Conservation (phyloP, 2,329 filamentous ascomycete genomes). For the Pseudocercospora cruenta region DNA sequence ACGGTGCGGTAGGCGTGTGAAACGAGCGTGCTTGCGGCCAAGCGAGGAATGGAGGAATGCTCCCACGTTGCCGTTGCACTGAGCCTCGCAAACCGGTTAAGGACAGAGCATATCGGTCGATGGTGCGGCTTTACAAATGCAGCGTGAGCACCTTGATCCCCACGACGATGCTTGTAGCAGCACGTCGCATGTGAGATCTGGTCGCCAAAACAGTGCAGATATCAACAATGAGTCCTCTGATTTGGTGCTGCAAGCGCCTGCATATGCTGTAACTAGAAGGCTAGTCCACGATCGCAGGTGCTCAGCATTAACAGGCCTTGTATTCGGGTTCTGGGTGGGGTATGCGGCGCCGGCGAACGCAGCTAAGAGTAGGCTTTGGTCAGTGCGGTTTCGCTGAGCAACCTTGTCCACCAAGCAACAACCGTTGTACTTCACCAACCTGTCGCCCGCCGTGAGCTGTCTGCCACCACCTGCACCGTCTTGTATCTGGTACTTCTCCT, state of each 20-base stretch:
- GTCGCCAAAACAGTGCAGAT: neutral
- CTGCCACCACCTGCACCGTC: neutral
- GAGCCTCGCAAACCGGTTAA: neutral
- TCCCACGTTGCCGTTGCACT: neutral
- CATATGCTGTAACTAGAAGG: neutral
- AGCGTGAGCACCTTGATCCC: neutral
- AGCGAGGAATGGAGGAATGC: neutral
- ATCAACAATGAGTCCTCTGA: slow-evolving; percentile 1
- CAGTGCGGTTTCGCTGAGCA: neutral
- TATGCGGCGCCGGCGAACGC: neutral
- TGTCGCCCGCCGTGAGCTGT: neutral
- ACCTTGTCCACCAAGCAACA: slow-evolving; percentile 1
- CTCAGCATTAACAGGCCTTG: neutral
- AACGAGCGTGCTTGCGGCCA: neutral
- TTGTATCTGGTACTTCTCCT: neutral
- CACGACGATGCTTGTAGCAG: neutral
- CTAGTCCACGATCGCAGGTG: neutral
- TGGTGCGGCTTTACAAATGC: neutral
- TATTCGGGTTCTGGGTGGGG: neutral
- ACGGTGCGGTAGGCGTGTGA: neutral
- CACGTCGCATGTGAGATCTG: neutral
- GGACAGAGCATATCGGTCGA: neutral
- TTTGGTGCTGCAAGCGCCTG: neutral
- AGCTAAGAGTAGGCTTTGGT: neutral
- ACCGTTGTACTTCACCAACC: slow-evolving; percentile 3